Conservation (phyloP, 768 basidiomycete species). For the Auricularia auricula-judae region DNA sequence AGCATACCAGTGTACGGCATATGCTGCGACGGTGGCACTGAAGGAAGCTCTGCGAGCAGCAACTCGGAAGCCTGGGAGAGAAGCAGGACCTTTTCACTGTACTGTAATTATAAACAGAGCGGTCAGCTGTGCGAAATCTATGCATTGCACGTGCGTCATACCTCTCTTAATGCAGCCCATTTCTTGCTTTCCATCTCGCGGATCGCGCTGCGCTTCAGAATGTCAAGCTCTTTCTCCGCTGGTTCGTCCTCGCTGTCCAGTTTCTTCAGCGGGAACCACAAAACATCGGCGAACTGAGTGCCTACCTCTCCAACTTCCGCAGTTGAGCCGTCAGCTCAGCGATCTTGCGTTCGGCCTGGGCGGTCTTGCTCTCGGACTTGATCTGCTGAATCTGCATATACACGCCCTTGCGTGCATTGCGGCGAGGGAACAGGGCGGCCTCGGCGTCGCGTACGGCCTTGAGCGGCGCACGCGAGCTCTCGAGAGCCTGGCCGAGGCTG, state of each 20-base stretch:
- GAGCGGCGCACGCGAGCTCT: constrained; percentile 51
- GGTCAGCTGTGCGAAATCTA: not conserved
- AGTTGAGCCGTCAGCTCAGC: constrained; percentile 63
- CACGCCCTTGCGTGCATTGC: constrained; percentile 46
- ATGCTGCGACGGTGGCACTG: constrained; percentile 47
- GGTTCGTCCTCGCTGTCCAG: constrained; percentile 37
- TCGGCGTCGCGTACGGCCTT: constrained; percentile 71
- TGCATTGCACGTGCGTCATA: constrained; percentile 17
- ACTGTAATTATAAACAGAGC: constrained; percentile 30
- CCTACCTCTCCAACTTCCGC: constrained; percentile 38
- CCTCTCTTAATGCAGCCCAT: constrained; percentile 78
- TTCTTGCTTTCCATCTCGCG: constrained; percentile 64
- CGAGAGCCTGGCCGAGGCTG: constrained; percentile 49
- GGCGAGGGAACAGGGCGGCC: constrained; percentile 43
- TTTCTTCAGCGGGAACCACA: not conserved
- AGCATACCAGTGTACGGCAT: constrained; percentile 52
- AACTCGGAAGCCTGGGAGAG: constrained; percentile 60
- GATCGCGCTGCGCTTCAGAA: constrained; percentile 66
- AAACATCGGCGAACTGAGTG: not conserved
- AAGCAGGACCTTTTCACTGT: constrained; percentile 68
- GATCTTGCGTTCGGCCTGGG: constrained; percentile 50
- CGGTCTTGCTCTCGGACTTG: constrained; percentile 56
- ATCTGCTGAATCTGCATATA: constrained; percentile 51
- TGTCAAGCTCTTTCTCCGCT: constrained; percentile 57
- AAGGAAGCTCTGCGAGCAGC: constrained; percentile 51